phyloP scores from a whole-genome alignment of 139 green algal species.

The Volvox africanus region DNA sequence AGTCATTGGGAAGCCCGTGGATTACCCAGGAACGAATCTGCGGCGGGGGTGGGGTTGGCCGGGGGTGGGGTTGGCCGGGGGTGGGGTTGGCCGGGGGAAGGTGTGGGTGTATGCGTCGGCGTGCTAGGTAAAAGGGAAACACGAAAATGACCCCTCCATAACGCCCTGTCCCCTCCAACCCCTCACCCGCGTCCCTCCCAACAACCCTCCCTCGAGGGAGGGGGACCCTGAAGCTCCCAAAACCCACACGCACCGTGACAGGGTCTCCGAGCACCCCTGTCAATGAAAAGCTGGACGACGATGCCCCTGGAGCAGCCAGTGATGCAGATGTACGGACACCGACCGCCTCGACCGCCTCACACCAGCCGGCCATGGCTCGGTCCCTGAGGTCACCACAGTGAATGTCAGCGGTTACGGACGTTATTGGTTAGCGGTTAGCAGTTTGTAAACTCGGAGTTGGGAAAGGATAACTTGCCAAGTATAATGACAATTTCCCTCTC shows the following conservation, averaged over 20 bases:
- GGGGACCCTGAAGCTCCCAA: neutral
- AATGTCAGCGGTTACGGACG: too few species aligned
- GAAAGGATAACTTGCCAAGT: too few species aligned
- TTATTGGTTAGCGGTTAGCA: too few species aligned
- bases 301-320: neutral
- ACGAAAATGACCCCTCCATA: neutral
- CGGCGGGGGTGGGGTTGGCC: neutral
- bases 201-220: conserved; percentile 9
- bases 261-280: conserved; percentile 67
- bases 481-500: too few species aligned
- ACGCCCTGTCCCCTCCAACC: neutral
- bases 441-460: too few species aligned
- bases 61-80: neutral
- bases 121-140: neutral
- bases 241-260: conserved; percentile 56
- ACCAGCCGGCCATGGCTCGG: conserved; percentile 40
- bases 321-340: conserved; percentile 9
- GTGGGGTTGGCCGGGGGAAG: neutral
- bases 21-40: conserved; percentile 80
- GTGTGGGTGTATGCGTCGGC: neutral
- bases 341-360: neutral
- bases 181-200: neutral
- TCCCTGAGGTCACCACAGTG: neutral
- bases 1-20: conserved; percentile 79
- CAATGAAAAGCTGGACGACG: conserved; percentile 60